Evolutionary conservation across 2,329 filamentous ascomycete genomes (phyloP).

Genomic region (Penicillium decumbens): DNA sequence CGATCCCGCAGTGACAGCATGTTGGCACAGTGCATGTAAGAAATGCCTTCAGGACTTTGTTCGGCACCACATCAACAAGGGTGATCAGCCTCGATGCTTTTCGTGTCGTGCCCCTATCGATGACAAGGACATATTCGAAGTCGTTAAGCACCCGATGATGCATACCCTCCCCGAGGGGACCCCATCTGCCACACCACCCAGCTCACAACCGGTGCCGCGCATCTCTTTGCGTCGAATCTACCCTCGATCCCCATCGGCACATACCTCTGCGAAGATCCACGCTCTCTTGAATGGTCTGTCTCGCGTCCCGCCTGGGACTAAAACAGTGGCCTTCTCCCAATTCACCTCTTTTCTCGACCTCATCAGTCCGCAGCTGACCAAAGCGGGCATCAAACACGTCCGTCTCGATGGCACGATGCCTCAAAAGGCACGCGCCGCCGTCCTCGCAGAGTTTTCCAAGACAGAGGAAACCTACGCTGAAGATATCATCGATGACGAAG

Average conservation of each 20-base stretch:
- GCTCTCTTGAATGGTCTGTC: slow-evolving; percentile 72
- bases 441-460: slow-evolving; percentile 67
- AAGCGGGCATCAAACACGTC: slow-evolving; percentile 70
- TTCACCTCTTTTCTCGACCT: slow-evolving; percentile 95
- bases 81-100: slow-evolving; percentile 75
- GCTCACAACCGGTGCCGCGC: slow-evolving; percentile 41
- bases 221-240: slow-evolving; percentile 60
- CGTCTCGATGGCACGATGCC: slow-evolving; percentile 87
- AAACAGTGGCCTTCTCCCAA: slow-evolving; percentile 92
- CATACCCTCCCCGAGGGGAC: slow-evolving; percentile 43
- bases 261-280: slow-evolving; percentile 76
- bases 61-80: slow-evolving; percentile 74
- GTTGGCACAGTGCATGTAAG: slow-evolving; percentile 97
- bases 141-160: slow-evolving; percentile 64
- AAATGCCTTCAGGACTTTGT: slow-evolving; percentile 88
- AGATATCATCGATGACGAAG: slow-evolving; percentile 35
- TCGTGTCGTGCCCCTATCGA: slow-evolving; percentile 82
- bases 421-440: slow-evolving; percentile 75
- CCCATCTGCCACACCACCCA: slow-evolving; percentile 38
- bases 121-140: slow-evolving; percentile 81
- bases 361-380: slow-evolving; percentile 72
- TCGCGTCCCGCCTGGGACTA: slow-evolving; percentile 64
- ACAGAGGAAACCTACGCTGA: slow-evolving; percentile 33
- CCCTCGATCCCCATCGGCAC: slow-evolving; percentile 55
- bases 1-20: slow-evolving; percentile 88